Percentiles rank a stretch among this genome's conserved stretches.
Evolutionary conservation across 2,329 filamentous ascomycete genomes (phyloP).

Genomic region (Hirsutella thompsonii): DNA sequence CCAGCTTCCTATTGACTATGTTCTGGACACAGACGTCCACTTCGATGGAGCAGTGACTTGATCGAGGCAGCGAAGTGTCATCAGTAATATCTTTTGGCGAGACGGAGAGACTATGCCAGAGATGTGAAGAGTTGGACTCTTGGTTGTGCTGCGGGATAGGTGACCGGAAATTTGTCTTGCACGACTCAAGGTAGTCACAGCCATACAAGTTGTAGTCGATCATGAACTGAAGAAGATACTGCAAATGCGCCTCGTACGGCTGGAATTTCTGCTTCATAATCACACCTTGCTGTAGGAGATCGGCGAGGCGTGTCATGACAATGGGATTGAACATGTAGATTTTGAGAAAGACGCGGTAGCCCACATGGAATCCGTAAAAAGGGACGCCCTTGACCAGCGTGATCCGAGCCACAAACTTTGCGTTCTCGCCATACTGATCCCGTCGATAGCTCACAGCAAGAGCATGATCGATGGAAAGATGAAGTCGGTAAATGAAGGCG

Average conservation of each 20-base stretch:
- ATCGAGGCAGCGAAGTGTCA: constrained; percentile 52
- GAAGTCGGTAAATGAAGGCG: constrained; percentile 63
- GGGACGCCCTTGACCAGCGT: constrained; percentile 86
- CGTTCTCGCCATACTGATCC: constrained; percentile 54
- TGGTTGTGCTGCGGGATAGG: constrained; percentile 62
- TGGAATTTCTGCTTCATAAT: constrained; percentile 77
- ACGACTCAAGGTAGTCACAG: constrained; percentile 71
- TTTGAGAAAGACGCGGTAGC: constrained; percentile 83
- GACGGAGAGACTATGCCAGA: constrained; percentile 73
- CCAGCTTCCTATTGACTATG: constrained; percentile 68
- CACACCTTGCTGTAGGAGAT: constrained; percentile 76
- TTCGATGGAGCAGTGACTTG: constrained; percentile 81
- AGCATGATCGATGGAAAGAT: constrained; percentile 82
- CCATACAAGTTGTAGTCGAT: constrained; percentile 96
- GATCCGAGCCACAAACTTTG: constrained; percentile 74
- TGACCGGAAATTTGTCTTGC: constrained; percentile 57
- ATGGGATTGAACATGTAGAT: constrained; percentile 85
- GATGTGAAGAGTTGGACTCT: constrained; percentile 44
- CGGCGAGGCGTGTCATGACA: constrained; percentile 75
- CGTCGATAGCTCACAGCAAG: constrained; percentile 74
- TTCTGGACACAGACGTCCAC: constrained; percentile 82
- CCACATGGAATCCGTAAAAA: constrained; percentile 92
- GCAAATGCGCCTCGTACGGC: constrained; percentile 86
- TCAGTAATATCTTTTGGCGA: constrained; percentile 34
- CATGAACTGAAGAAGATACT: constrained; percentile 95